Percentiles rank a stretch among this genome's conserved stretches.
These are phyloP conservation scores for Aspergillus floridensis DNA, from an alignment of 2,329 filamentous ascomycete species.

Conservation along the genomic window DNA sequence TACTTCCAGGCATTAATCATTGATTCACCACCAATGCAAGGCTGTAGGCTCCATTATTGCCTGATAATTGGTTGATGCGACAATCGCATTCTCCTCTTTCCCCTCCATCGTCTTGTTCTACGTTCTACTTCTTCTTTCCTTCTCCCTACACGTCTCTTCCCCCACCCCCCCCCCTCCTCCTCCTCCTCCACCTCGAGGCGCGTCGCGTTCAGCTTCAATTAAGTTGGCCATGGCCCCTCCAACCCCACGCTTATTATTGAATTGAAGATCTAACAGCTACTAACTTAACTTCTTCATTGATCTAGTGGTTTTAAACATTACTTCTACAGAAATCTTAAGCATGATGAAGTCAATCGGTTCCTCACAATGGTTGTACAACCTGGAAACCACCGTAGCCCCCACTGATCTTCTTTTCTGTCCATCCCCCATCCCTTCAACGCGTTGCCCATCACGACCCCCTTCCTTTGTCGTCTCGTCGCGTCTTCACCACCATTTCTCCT, in stretches of 20 bases:
- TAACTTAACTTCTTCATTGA: background rate
- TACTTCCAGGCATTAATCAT: background rate
- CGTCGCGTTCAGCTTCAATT: background rate
- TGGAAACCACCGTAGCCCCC: background rate
- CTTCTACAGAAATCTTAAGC: background rate
- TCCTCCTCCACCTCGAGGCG: background rate
- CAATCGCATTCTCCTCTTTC: background rate
- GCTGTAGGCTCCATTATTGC: background rate
- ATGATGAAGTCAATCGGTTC: slow-evolving; percentile 1
- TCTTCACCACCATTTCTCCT: slow-evolving; percentile 1
- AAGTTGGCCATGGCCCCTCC: background rate
- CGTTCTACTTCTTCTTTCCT: background rate
- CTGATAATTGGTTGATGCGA: slow-evolving; percentile 2
- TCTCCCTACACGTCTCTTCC: background rate
- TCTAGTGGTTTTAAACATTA: background rate
- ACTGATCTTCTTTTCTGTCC: slow-evolving; percentile 2
- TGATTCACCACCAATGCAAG: background rate
- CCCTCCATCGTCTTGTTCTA: background rate
- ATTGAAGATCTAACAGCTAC: background rate
- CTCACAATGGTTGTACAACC: background rate
- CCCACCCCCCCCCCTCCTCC: no score
- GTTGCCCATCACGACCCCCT: slow-evolving; percentile 13
- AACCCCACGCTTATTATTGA: no score
- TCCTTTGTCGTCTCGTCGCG: slow-evolving; percentile 4
- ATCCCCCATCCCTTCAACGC: slow-evolving; percentile 22